Percentiles rank a stretch among this genome's conserved stretches.
Conservation (phyloP, 371 early-diverging fungal species). For the Apophysomyces elegans region DNA sequence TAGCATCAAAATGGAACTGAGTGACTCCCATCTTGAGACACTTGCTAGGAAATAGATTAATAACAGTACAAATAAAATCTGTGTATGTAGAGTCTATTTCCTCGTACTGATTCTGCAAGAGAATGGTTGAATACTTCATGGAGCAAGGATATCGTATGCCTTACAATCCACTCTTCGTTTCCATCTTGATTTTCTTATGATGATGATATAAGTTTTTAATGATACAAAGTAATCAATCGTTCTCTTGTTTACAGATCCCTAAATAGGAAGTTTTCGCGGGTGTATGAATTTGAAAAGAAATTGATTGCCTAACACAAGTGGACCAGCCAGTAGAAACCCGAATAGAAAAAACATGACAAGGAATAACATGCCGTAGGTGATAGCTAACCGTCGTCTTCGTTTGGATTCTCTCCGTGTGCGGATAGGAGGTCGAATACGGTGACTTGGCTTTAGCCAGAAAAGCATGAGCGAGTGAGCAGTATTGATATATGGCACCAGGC, state of each 20-base stretch:
- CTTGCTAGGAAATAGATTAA: too few species aligned
- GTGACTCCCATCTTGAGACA: background rate
- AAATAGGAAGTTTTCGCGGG: constrained; percentile 35
- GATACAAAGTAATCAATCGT: background rate
- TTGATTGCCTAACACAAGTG: constrained; percentile 48
- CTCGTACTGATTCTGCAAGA: too few species aligned
- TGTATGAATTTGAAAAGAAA: constrained; percentile 23
- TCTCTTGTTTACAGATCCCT: constrained; percentile 3
- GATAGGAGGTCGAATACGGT: constrained; percentile 81
- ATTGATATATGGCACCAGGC: constrained; percentile 76
- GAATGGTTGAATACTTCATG: too few species aligned
- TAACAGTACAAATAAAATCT: too few species aligned
- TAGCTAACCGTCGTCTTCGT: constrained; percentile 64
- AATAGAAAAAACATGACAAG: constrained; percentile 61
- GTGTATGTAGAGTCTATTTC: too few species aligned
- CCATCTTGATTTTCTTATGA: too few species aligned
- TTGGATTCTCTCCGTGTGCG: constrained; percentile 68
- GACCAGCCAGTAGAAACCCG: constrained; percentile 63
- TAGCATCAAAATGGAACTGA: constrained; percentile 4
- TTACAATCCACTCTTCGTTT: too few species aligned
- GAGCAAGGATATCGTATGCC: too few species aligned
- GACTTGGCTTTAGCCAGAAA: constrained; percentile 83
- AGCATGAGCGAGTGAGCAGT: constrained; percentile 84
- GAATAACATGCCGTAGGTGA: constrained; percentile 74
- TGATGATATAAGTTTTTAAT: background rate